These are phyloP conservation scores for Vitis labrusca DNA, from an alignment of 164 flowering plant species.

Conservation along the genomic window DNA sequence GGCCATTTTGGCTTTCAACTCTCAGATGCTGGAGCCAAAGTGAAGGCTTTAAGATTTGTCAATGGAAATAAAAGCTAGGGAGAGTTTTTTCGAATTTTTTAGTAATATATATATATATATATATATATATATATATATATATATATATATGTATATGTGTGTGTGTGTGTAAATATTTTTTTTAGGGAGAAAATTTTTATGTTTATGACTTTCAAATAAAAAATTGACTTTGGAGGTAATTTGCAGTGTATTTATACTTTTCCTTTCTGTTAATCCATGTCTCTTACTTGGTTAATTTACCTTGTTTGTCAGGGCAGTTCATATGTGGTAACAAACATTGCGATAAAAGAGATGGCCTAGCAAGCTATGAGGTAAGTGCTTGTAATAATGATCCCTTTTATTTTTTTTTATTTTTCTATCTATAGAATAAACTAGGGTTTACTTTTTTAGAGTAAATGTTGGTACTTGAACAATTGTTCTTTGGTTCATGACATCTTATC, in stretches of 20 bases:
- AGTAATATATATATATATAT: background rate
- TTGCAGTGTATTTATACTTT: too few relatives aligned
- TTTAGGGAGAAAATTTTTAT: background rate
- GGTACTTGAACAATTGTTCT: too few relatives aligned
- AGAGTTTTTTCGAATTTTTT: background rate
- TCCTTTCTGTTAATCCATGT: too few relatives aligned
- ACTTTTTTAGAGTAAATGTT: too few relatives aligned
- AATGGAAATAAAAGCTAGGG: too few relatives aligned
- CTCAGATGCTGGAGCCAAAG: too few relatives aligned
- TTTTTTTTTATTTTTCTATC: background rate
- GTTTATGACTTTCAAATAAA: background rate
- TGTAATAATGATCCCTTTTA: background rate
- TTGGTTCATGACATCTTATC: too few relatives aligned
- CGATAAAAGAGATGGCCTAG: slow-evolving; percentile 60
- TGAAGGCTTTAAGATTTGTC: too few relatives aligned
- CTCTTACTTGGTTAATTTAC: slow-evolving; percentile 8
- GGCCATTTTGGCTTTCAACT: too few relatives aligned
- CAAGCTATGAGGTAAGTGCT: slow-evolving; percentile 86
- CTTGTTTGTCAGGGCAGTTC: slow-evolving; percentile 87
- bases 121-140: background rate
- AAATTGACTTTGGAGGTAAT: too few relatives aligned
- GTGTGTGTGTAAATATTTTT: too few relatives aligned
- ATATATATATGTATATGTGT: too few relatives aligned
- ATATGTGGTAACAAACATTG: slow-evolving; percentile 93
- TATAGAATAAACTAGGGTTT: background rate